Conservation (phyloP, 192 early-diverging fungal species). For the Coemansia sp. region DNA sequence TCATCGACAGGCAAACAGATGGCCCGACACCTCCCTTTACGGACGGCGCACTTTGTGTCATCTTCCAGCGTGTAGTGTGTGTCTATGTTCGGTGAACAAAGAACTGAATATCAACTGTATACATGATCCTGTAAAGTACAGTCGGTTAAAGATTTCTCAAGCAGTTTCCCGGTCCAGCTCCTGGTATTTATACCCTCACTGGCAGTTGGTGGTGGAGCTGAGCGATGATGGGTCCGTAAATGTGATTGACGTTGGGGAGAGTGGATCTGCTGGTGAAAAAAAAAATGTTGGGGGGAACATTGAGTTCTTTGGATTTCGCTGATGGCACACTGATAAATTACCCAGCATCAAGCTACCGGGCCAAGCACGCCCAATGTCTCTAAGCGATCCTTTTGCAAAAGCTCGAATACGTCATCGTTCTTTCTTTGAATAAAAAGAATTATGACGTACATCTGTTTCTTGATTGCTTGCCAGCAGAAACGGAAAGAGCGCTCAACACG, state of each 20-base stretch:
- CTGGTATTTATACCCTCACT: neutral
- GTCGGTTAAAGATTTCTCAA: conserved; percentile 35
- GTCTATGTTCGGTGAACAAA: conserved; percentile 55
- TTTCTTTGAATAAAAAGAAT: too few species aligned
- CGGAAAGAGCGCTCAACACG: too few species aligned
- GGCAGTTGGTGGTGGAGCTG: neutral
- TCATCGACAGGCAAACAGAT: conserved; percentile 27
- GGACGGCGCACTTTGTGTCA: conserved; percentile 51
- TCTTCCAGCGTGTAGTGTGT: conserved; percentile 53
- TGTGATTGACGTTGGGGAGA: neutral
- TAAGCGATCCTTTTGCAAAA: too few species aligned
- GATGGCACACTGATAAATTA: too few species aligned
- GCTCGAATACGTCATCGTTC: too few species aligned
- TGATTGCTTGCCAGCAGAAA: too few species aligned
- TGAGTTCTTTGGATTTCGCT: too few species aligned
- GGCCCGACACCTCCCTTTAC: conserved; percentile 51
- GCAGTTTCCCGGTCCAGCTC: neutral
- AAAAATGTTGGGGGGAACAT: too few species aligned
- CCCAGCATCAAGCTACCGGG: too few species aligned
- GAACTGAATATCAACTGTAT: conserved; percentile 58
- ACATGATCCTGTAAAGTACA: conserved; percentile 59
- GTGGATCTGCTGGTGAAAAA: too few species aligned
- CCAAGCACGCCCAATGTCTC: too few species aligned
- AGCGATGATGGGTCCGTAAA: neutral
- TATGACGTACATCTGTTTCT: too few species aligned